Conservation (phyloP, 768 basidiomycete genomes). For the Boletus insuetus region DNA sequence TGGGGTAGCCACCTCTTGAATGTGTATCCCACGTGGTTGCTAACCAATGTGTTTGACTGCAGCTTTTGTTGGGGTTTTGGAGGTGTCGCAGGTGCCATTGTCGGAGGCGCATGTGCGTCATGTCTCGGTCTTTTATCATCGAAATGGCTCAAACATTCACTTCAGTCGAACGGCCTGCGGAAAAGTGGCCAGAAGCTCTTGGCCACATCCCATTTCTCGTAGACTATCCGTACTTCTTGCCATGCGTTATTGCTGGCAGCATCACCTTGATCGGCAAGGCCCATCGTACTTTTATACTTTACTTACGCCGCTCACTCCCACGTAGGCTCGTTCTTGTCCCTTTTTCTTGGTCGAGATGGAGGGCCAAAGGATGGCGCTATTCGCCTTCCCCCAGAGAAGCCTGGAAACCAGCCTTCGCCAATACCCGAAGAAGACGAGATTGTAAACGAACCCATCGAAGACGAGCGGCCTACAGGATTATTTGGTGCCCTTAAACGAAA, state of each 20-base stretch:
- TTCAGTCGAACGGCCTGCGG: slow-evolving; percentile 77
- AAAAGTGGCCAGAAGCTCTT: slow-evolving; percentile 83
- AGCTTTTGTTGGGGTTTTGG: slow-evolving; percentile 97
- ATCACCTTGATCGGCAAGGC: slow-evolving; percentile 69
- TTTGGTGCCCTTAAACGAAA: slow-evolving; percentile 45
- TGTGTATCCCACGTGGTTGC: neutral
- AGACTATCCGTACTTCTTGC: slow-evolving; percentile 87
- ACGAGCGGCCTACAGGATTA: slow-evolving; percentile 34
- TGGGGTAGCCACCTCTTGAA: slow-evolving; percentile 51
- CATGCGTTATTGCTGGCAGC: slow-evolving; percentile 72
- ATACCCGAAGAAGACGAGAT: slow-evolving; percentile 68
- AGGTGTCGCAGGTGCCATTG: slow-evolving; percentile 85
- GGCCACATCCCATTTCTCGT: slow-evolving; percentile 63
- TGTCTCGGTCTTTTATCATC: neutral
- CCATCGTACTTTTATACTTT: neutral
- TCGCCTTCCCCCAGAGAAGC: slow-evolving; percentile 78
- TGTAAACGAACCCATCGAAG: slow-evolving; percentile 45
- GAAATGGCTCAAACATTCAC: slow-evolving; percentile 7
- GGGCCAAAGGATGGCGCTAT: slow-evolving; percentile 87
- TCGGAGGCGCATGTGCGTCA: slow-evolving; percentile 76
- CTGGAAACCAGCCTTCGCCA: slow-evolving; percentile 38
- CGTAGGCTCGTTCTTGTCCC: slow-evolving; percentile 78
- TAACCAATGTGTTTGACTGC: neutral
- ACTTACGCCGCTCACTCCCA: neutral
- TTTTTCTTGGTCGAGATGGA: slow-evolving; percentile 89